Evolutionary conservation across 2,329 filamentous ascomycete species (phyloP).

Genomic region (Pestalotiopsis sp.): DNA sequence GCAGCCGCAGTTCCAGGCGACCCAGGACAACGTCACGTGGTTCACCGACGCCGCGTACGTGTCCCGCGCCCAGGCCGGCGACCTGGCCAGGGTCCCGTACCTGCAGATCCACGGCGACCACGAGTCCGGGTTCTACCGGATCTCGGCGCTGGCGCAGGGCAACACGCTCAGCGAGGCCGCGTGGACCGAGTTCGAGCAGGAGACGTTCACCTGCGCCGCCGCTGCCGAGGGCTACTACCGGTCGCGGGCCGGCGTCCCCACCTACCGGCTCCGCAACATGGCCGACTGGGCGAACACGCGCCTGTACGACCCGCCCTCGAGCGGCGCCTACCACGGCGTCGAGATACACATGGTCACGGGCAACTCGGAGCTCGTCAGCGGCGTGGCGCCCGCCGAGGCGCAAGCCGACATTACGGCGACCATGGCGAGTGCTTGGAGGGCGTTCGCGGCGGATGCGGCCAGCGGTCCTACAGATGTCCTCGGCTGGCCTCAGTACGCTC

Average conservation of each 20-base stretch:
- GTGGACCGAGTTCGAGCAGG: constrained; percentile 10
- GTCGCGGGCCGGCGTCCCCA: not conserved
- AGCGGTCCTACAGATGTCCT: not conserved
- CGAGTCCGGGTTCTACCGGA: constrained; percentile 13
- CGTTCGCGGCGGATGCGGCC: constrained; percentile 4
- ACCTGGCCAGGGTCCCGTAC: constrained; percentile 9
- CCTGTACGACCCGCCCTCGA: constrained; percentile 10
- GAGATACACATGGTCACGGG: constrained; percentile 13
- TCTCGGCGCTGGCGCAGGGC: constrained; percentile 10
- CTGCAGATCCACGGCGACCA: constrained; percentile 8
- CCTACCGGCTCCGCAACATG: constrained; percentile 7
- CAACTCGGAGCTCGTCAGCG: constrained; percentile 12
- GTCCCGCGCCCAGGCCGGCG: not conserved
- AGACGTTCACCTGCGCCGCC: constrained; percentile 9
- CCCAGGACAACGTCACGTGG: constrained; percentile 10
- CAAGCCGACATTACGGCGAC: not conserved
- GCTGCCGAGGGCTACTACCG: constrained; percentile 9
- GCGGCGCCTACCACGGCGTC: constrained; percentile 13
- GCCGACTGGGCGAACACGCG: constrained; percentile 13
- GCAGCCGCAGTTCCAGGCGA: constrained; percentile 12
- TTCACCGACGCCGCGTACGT: constrained; percentile 6
- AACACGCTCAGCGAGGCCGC: constrained; percentile 4
- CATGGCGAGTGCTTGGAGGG: not conserved
- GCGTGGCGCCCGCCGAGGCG: not conserved
- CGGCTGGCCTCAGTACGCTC: constrained; percentile 1